phyloP scores from a whole-genome alignment of 129 eudicot species.

The Helianthus annuus region DNA sequence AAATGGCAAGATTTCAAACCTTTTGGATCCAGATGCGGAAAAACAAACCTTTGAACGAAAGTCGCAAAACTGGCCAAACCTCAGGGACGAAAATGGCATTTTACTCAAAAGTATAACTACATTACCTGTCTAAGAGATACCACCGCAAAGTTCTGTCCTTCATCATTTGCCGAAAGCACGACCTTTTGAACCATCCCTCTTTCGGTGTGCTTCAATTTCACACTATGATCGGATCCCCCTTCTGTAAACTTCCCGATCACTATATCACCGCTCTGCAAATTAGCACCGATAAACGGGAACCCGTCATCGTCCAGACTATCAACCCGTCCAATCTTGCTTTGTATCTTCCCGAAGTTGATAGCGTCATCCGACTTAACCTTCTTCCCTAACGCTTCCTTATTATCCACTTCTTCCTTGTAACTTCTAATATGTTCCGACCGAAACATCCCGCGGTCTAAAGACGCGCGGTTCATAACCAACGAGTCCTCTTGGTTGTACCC shows the following conservation, averaged over 20 bases:
- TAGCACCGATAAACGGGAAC: conserved; percentile 84
- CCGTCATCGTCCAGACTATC: conserved; percentile 96
- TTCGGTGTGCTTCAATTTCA: conserved; percentile 87
- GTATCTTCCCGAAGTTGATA: conserved; percentile 75
- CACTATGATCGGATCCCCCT: conserved; percentile 76
- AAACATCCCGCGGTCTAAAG: conserved; percentile 93
- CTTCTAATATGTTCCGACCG: conserved; percentile 76
- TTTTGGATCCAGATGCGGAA: no score
- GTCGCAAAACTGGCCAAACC: no score
- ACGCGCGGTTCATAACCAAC: conserved; percentile 78
- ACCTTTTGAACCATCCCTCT: conserved; percentile 97
- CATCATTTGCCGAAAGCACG: conserved; percentile 80
- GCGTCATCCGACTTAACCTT: conserved; percentile 54
- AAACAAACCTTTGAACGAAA: no score
- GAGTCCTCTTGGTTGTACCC: conserved; percentile 94
- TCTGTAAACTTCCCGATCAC: conserved; percentile 77
- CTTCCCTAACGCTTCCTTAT: conserved; percentile 49
- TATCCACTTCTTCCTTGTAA: conserved; percentile 78
- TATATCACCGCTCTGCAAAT: conserved; percentile 83
- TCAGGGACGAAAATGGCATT: no score
- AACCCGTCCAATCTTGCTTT: conserved; percentile 86
- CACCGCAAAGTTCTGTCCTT: conserved; percentile 78
- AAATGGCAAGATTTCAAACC: no score
- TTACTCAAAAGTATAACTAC: not conserved
- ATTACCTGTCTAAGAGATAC: conserved; percentile 86